phyloP scores from a whole-genome alignment of 202 grass and related monocot genomes.

The Dendrocalamus latiflorus region DNA sequence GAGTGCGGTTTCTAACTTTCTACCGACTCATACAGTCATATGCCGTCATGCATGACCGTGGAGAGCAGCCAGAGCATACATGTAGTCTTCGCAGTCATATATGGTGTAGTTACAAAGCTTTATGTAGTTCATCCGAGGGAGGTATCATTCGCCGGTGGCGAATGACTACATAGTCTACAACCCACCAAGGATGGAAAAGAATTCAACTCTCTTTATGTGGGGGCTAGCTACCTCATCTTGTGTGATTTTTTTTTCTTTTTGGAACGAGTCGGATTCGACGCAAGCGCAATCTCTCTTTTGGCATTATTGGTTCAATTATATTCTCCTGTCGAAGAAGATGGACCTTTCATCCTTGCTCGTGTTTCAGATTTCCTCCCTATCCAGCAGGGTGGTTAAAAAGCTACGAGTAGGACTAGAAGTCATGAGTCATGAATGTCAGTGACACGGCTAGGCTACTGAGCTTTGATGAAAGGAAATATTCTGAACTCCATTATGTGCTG shows the following conservation, averaged over 20 bases:
- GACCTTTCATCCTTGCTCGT: not conserved
- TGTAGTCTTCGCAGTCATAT: not conserved
- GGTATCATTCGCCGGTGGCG: conserved; percentile 38
- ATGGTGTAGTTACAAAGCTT: not conserved
- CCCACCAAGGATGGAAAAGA: not conserved
- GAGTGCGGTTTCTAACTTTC: conserved; percentile 4
- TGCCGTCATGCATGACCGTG: conserved; percentile 21
- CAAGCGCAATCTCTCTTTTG: conserved; percentile 29
- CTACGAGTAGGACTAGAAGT: not conserved
- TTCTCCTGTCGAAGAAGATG: not conserved
- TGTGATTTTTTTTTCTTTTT: not conserved
- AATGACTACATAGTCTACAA: conserved; percentile 3
- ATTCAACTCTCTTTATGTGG: not conserved
- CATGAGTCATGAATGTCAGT: not conserved
- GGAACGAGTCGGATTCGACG: conserved; percentile 8
- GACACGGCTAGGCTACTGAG: not conserved
- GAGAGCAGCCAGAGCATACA: not conserved
- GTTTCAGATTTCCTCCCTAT: not conserved
- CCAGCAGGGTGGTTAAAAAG: conserved; percentile 15
- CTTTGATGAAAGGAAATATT: conserved; percentile 6
- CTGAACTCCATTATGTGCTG: not conserved
- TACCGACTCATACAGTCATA: not conserved
- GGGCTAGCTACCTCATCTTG: not conserved
- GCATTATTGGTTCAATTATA: not conserved
- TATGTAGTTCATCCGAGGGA: conserved; percentile 36